Conservation (phyloP, 2,329 filamentous ascomycete genomes). For the Beauveria australis region DNA sequence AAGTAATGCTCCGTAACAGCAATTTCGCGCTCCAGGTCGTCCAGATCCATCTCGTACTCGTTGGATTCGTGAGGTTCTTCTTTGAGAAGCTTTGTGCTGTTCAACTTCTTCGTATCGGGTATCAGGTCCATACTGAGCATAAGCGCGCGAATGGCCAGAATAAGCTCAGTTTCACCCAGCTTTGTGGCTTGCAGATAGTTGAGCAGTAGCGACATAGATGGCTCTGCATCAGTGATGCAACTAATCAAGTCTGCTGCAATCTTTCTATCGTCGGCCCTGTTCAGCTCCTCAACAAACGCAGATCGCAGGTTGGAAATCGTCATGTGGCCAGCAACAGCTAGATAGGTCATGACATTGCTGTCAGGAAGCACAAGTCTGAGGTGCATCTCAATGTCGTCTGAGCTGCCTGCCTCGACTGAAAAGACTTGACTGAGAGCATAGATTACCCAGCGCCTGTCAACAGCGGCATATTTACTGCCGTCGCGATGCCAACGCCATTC, state of each 20-base stretch:
- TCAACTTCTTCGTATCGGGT: constrained; percentile 30
- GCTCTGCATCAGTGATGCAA: constrained; percentile 57
- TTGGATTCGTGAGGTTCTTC: constrained; percentile 21
- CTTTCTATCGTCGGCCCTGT: constrained; percentile 34
- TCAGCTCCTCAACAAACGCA: constrained; percentile 43
- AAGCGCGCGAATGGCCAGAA: constrained; percentile 56
- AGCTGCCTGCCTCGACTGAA: constrained; percentile 37
- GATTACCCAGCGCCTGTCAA: constrained; percentile 58
- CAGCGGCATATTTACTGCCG: constrained; percentile 39
- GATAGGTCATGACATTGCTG: constrained; percentile 49
- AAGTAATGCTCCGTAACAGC: constrained; percentile 60
- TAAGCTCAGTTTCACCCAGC: constrained; percentile 57
- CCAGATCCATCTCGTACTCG: constrained; percentile 45
- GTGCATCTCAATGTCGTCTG: constrained; percentile 27
- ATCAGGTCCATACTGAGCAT: constrained; percentile 62
- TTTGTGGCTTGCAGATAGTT: constrained; percentile 58
- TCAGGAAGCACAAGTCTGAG: constrained; percentile 35
- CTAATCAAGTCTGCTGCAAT: constrained; percentile 54
- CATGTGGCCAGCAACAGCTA: constrained; percentile 52
- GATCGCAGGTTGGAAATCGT: constrained; percentile 51
- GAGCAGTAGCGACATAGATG: constrained; percentile 57
- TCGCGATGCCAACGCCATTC: constrained; percentile 45
- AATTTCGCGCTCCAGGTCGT: constrained; percentile 56
- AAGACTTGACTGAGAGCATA: constrained; percentile 56
- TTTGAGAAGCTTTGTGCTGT: constrained; percentile 23